Conservation (phyloP, 805 yeast species). For the Vanderwaltozyma tropicalis region DNA sequence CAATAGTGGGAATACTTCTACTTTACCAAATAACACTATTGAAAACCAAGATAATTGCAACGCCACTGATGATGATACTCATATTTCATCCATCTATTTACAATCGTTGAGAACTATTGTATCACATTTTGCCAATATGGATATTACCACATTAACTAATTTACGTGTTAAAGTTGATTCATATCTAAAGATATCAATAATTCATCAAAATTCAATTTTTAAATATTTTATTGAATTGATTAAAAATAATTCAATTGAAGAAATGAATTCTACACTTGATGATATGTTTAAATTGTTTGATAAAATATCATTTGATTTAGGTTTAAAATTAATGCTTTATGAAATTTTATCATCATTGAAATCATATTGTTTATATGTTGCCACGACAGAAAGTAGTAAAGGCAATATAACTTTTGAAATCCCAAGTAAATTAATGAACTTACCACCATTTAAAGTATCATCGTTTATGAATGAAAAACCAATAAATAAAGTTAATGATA, state of each 20-base stretch:
- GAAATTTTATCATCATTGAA: slow-evolving; percentile 25
- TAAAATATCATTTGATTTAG: slow-evolving; percentile 19
- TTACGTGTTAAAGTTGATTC: slow-evolving; percentile 10
- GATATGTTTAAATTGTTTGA: slow-evolving; percentile 17
- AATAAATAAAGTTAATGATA: slow-evolving; percentile 1
- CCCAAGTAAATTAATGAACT: slow-evolving; percentile 15
- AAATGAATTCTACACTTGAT: slow-evolving; percentile 7
- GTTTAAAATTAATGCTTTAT: slow-evolving; percentile 23
- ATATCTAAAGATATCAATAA: slow-evolving; percentile 19
- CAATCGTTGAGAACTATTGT: slow-evolving; percentile 5
- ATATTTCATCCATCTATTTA: background rate
- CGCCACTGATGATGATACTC: background rate
- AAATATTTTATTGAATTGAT: slow-evolving; percentile 10
- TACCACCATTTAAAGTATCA: slow-evolving; percentile 28
- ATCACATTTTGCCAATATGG: slow-evolving; percentile 7
- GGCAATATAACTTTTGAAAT: slow-evolving; percentile 7
- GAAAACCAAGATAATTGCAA: background rate
- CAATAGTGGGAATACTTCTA: slow-evolving; percentile 4
- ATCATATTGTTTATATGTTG: slow-evolving; percentile 18
- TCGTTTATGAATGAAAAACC: slow-evolving; percentile 16
- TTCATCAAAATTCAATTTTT: slow-evolving; percentile 22
- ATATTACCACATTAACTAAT: slow-evolving; percentile 4
- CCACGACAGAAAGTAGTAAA: slow-evolving; percentile 9
- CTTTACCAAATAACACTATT: background rate
- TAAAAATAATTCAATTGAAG: slow-evolving; percentile 1